Conservation (phyloP, 2,329 filamentous ascomycete genomes). For the Trichoderma sp. region DNA sequence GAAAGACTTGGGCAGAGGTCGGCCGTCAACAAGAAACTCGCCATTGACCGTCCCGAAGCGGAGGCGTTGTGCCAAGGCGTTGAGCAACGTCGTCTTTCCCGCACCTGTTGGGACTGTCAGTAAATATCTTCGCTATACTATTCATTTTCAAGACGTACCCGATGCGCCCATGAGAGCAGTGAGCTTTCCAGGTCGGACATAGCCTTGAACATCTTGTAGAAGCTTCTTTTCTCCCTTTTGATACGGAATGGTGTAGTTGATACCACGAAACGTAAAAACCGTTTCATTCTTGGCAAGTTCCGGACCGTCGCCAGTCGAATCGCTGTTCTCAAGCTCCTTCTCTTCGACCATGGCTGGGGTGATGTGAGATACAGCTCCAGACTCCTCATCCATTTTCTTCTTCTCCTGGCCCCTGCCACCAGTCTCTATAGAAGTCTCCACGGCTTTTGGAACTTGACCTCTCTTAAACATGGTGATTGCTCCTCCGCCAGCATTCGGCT, state of each 20-base stretch:
- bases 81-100: slow-evolving; percentile 74
- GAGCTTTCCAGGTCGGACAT: slow-evolving; percentile 76
- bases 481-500: slow-evolving; percentile 59
- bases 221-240: slow-evolving; percentile 67
- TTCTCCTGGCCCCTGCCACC: slow-evolving; percentile 38
- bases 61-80: slow-evolving; percentile 71
- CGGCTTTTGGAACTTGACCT: slow-evolving; percentile 57
- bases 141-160: slow-evolving; percentile 29
- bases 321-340: slow-evolving; percentile 29
- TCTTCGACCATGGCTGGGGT: slow-evolving; percentile 58
- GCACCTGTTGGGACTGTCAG: slow-evolving; percentile 31
- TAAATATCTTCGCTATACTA: not conserved
- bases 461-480: slow-evolving; percentile 62
- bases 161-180: slow-evolving; percentile 72
- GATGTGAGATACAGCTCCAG: slow-evolving; percentile 41
- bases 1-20: slow-evolving; percentile 69
- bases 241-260: slow-evolving; percentile 49
- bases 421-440: slow-evolving; percentile 57
- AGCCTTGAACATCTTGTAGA: slow-evolving; percentile 76
- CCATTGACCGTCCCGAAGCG: slow-evolving; percentile 75
- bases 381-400: slow-evolving; percentile 50
- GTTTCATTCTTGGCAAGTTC: slow-evolving; percentile 60
- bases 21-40: slow-evolving; percentile 76
- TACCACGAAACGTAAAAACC: slow-evolving; percentile 52
- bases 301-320: slow-evolving; percentile 35